Evolutionary conservation across 2,329 filamentous ascomycete species (phyloP), one percentile per base, ranked within the genome.

Genomic region (Sporothrix pseudoabietina): DNA sequence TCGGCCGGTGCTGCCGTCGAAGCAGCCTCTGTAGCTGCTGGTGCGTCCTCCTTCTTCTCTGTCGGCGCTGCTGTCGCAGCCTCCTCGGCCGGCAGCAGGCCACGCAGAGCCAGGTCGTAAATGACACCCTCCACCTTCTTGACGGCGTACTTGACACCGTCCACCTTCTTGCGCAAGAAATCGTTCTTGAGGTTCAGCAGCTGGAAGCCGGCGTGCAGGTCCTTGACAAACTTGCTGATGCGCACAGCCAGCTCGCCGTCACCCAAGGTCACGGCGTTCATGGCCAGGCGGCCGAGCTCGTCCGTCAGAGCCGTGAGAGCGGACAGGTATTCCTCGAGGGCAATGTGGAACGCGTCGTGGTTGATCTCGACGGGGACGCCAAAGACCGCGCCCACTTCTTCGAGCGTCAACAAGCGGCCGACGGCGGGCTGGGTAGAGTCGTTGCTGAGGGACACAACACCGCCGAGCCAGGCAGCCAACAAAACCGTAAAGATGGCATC

Each of bases 41-140:
- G 39, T 9, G 61, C 1, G 16, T 41, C 41, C 5, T 47, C 59
- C 19, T 32, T 44, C 26, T 44, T 16, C 30, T 30, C 6, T 19
- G 8, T 47, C 32, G 39, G 22, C 59, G 19, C 12, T 32, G 26
- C 32, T 41, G 22, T 71, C n/a, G 32, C 0, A 30, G 76, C 81
- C 82, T 0, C 77, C 76, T 81, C 83, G 1, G 66, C 81, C 61
- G 91, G 89, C 68, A 97, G 86, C 79, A 98, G 82, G 69, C 96
- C 95, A 74, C 96, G 88, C 79, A 99, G 84, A 32, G 93, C 95
- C 73, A 99, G 84, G 81, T 99, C 96, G 80, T 99, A 99, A 69
- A 98, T 95, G 14, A 99, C 94, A 80, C 98, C 96, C 85, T 99
- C 96, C 14, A 98, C 94, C 81, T 97, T 95, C 87, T 98, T 99